These are phyloP conservation scores for Sporothrix euskadiensis DNA, from an alignment of 2,329 filamentous ascomycete genomes.

Conservation along the genomic window DNA sequence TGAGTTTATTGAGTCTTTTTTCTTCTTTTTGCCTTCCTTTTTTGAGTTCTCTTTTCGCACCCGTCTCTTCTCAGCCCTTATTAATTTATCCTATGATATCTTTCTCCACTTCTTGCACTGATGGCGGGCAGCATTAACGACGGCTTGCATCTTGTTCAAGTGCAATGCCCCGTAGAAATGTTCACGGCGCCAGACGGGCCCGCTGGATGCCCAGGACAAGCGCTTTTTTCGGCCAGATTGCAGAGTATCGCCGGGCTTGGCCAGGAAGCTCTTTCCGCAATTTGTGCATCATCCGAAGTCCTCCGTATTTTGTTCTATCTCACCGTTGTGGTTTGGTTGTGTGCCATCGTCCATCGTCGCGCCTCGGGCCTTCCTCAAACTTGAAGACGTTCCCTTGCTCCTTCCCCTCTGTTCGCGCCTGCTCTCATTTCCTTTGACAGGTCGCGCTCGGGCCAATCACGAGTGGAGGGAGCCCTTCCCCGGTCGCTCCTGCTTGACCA, in stretches of 20 bases:
- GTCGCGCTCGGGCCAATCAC: slow-evolving; percentile 19
- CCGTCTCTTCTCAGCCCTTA: neutral
- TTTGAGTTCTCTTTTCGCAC: neutral
- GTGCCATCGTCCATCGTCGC: neutral
- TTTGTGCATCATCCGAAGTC: neutral
- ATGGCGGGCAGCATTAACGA: neutral
- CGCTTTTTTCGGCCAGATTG: neutral
- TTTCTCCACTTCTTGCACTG: neutral
- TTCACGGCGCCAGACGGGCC: neutral
- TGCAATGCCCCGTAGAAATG: neutral
- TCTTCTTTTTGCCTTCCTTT: neutral
- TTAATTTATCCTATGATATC: neutral
- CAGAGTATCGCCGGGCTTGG: neutral
- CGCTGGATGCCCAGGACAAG: neutral
- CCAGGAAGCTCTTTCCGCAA: neutral
- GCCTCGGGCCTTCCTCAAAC: neutral
- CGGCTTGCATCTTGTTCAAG: neutral
- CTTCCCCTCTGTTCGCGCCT: neutral
- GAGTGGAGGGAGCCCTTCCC: neutral
- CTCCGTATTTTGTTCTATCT: neutral
- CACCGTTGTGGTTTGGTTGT: neutral
- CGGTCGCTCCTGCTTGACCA: slow-evolving; percentile 1
- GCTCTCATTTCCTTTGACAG: slow-evolving; percentile 20
- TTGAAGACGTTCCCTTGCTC: neutral
- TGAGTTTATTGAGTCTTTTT: slow-evolving; percentile 6